Evolutionary conservation across 306 rosid species (phyloP).

Genomic region (Cicer pinnatifidum): DNA sequence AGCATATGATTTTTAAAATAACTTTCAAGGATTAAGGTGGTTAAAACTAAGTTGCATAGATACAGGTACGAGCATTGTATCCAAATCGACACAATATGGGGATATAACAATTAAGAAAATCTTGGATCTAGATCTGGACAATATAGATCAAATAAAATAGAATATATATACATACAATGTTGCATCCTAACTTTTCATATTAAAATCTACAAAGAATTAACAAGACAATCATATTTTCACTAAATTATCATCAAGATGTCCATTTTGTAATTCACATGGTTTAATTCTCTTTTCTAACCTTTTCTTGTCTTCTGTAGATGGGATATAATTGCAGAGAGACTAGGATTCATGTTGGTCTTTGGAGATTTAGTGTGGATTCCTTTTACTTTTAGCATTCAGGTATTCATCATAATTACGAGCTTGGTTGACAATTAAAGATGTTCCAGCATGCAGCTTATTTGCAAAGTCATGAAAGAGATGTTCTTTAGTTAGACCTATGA

Average conservation of each 20-base stretch:
- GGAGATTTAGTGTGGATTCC: slow-evolving; percentile 99
- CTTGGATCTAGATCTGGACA: neutral
- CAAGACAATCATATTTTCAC: slow-evolving; percentile 11
- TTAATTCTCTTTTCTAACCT: slow-evolving; percentile 28
- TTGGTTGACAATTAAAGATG: slow-evolving; percentile 23
- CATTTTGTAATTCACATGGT: slow-evolving; percentile 19
- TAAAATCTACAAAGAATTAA: neutral
- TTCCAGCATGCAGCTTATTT: slow-evolving; percentile 32
- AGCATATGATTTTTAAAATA: slow-evolving; percentile 14
- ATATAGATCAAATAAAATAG: neutral
- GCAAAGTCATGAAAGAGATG: neutral
- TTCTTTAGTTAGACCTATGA: too few species aligned
- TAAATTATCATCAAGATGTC: slow-evolving; percentile 16
- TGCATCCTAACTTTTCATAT: slow-evolving; percentile 1
- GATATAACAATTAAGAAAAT: neutral
- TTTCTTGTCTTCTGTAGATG: slow-evolving; percentile 59
- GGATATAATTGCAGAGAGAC: slow-evolving; percentile 97
- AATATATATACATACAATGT: neutral
- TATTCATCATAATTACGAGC: slow-evolving; percentile 38
- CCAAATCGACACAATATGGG: slow-evolving; percentile 15
- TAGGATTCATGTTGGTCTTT: slow-evolving; percentile 96
- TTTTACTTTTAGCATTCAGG: slow-evolving; percentile 93
- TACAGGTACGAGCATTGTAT: neutral
- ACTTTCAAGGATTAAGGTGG: neutral
- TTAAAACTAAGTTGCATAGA: slow-evolving; percentile 4